Evolutionary conservation across 805 yeast species (phyloP), one percentile per base, ranked within the genome.

Genomic region (Pichia insulana): DNA sequence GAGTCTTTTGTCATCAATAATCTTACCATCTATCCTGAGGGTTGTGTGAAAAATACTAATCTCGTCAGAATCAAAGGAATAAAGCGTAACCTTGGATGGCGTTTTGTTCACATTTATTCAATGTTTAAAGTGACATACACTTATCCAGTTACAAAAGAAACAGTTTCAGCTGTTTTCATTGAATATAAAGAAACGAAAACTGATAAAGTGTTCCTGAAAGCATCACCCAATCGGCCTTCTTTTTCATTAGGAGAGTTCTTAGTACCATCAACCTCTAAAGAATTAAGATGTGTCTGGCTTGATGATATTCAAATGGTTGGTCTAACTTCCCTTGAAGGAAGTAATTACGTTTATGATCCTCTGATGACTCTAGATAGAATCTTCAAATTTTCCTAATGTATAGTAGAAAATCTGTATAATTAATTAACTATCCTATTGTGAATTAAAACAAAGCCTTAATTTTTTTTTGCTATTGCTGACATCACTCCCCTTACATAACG

Each of bases 221-320:
- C 32, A 15, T 22, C 34, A 11, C 18, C 9, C 7, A 20, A 37
- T 17, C 38, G 45, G 22, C 45, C 45, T 8, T 30, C 39, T 7
- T 42, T 38, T 34, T 28, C 41, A n/a, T 15, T 38, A 4, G 45
- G 41, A 13, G 38, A 34, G 4, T 37, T 22, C 18, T 18, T 42
- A 8, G 17, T 36, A 3, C 28, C 26, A 13, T 8, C 39, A 2
- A 19, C 36, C 15, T 30, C 5, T 12, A 34, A 27, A 12, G 39
- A 38, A 13, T 28, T 25, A 4, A 11, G 36, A 7, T 38, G 41
- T 17, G 32, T 38, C 8, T 42, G 45, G 45, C 18, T 42, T 8
- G 45, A 42, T 13, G 45, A 42, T 30, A n/a, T 34, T 18, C 18
- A 30, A 17, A 38, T 42, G 39, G 39, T 42, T 12, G 45, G 36